phyloP scores from a whole-genome alignment of 768 basidiomycete genomes.

The Trichaptum fuscoviolaceum region DNA sequence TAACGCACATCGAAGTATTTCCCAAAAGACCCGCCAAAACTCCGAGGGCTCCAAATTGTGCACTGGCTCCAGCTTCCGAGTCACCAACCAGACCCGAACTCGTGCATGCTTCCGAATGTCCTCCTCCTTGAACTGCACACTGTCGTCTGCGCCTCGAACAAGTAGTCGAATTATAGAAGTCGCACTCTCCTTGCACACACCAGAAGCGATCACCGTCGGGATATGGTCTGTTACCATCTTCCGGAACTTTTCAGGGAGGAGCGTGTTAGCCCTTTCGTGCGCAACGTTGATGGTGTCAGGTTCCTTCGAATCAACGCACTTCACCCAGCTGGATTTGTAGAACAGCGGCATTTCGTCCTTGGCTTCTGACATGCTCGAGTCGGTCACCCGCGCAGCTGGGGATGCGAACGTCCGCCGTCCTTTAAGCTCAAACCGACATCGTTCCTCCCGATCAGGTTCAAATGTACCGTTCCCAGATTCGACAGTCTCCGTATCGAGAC shows the following conservation, averaged over 20 bases:
- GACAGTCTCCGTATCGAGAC: background rate
- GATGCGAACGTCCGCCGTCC: background rate
- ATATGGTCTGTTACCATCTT: constrained; percentile 12
- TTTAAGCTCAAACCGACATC: background rate
- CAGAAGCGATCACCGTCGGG: constrained; percentile 13
- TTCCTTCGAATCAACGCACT: background rate
- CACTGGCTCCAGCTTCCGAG: background rate
- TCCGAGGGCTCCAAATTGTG: background rate
- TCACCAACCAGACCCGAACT: background rate
- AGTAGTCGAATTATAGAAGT: background rate
- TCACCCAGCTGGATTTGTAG: background rate
- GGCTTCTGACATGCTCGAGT: background rate
- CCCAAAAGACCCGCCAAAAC: background rate
- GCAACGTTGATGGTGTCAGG: background rate
- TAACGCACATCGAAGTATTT: background rate
- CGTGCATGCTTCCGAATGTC: background rate
- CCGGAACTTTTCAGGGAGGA: background rate
- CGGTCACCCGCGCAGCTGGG: background rate
- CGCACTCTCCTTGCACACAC: background rate
- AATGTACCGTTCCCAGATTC: background rate
- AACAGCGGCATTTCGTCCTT: background rate
- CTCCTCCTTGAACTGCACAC: background rate
- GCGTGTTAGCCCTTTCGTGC: background rate
- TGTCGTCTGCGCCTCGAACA: background rate
- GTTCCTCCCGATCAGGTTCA: background rate